phyloP scores from a whole-genome alignment of 169 alveolate genomes.

The Plasmodium vivax region DNA sequence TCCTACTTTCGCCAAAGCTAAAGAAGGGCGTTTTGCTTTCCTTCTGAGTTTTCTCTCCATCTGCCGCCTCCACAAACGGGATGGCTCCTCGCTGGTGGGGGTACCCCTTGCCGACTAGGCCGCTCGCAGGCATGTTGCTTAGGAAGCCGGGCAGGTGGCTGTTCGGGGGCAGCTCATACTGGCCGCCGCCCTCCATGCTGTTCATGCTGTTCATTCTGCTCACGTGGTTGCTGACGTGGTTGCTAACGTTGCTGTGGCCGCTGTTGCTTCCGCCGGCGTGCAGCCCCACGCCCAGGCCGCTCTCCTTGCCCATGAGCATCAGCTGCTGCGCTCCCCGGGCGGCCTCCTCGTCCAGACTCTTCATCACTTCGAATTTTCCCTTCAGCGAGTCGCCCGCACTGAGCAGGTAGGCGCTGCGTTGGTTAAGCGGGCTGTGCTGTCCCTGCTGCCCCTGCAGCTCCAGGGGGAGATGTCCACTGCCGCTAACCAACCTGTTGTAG shows the following conservation, averaged over 20 bases:
- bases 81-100: neutral
- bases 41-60: neutral
- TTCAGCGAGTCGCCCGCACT: neutral
- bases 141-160: neutral
- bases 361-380: neutral
- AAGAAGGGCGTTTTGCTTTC: neutral
- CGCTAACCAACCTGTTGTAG: neutral
- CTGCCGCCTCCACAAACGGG: neutral
- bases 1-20: neutral
- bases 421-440: neutral
- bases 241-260: neutral
- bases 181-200: neutral
- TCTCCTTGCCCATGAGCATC: neutral
- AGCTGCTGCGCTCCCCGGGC: neutral
- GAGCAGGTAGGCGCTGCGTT: neutral
- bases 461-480: neutral
- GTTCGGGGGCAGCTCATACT: neutral
- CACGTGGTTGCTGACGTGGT: neutral
- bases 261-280: neutral
- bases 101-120: neutral
- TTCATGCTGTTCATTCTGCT: neutral
- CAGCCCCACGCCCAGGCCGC: neutral
- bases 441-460: neutral
- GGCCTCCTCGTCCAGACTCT: neutral
- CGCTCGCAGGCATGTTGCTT: neutral